Conservation (phyloP, 1,284 basidiomycete genomes). For the Cronartium ribicola region DNA sequence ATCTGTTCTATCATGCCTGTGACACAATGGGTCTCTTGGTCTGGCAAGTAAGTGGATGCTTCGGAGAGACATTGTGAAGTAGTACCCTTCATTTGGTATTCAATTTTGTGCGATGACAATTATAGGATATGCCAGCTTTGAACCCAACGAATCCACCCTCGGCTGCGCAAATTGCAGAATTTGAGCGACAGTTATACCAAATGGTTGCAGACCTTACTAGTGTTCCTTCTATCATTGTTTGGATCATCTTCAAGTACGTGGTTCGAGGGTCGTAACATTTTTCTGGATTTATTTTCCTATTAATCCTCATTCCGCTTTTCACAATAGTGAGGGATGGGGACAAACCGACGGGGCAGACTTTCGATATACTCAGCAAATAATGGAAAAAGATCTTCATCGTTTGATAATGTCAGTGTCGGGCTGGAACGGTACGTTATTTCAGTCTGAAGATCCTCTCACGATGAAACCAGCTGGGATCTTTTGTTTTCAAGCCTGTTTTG, state of each 20-base stretch:
- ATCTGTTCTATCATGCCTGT: constrained; percentile 40
- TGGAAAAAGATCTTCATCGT: constrained; percentile 16
- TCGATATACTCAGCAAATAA: constrained; percentile 12
- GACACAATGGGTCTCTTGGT: constrained; percentile 41
- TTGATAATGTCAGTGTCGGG: constrained; percentile 19
- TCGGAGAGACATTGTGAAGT: too few species aligned
- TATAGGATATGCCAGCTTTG: constrained; percentile 34
- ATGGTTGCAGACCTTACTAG: constrained; percentile 21
- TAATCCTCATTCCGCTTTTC: not conserved
- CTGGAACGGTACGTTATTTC: constrained; percentile 14
- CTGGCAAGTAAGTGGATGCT: constrained; percentile 39
- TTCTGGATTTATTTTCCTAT: not conserved
- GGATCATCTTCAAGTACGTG: constrained; percentile 36
- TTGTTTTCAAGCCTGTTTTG: too few species aligned
- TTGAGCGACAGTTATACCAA: constrained; percentile 24
- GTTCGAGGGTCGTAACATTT: not conserved
- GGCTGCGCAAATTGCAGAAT: constrained; percentile 21
- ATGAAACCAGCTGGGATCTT: too few species aligned
- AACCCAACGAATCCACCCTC: constrained; percentile 10
- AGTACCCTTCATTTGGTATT: too few species aligned
- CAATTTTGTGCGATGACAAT: not conserved
- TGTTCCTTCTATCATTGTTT: constrained; percentile 31
- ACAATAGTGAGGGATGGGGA: constrained; percentile 36
- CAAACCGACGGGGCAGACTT: constrained; percentile 11
- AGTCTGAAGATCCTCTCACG: too few species aligned